phyloP scores from a whole-genome alignment of 2,329 filamentous ascomycete genomes.

The Cercospora canescens region DNA sequence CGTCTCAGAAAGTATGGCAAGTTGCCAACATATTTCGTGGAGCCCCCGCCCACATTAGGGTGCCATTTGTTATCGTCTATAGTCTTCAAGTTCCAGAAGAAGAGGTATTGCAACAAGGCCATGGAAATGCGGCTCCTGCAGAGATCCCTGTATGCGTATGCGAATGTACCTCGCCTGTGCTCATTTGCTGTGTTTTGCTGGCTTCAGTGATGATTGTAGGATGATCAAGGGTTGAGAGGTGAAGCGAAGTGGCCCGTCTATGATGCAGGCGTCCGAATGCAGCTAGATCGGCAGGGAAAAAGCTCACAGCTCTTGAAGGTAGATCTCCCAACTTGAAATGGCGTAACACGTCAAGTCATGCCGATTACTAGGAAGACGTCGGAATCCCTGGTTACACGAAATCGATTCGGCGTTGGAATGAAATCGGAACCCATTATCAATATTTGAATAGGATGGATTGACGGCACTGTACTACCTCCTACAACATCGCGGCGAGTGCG shows the following conservation, averaged over 20 bases:
- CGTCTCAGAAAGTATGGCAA: constrained; percentile 27
- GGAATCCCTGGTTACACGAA: neutral
- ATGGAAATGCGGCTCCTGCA: neutral
- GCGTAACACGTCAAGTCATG: neutral
- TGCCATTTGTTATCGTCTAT: constrained; percentile 33
- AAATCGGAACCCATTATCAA: no score
- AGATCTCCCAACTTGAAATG: no score
- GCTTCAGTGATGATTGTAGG: neutral
- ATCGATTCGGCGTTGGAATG: neutral
- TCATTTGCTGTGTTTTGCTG: neutral
- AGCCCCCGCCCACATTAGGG: constrained; percentile 25
- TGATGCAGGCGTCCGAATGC: constrained; percentile 8
- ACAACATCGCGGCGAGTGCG: constrained; percentile 65
- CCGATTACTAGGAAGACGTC: neutral
- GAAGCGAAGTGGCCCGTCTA: neutral
- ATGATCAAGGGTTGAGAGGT: neutral
- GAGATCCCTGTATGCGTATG: constrained; percentile 15
- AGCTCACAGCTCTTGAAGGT: no score
- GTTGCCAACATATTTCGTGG: constrained; percentile 24
- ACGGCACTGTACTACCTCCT: neutral
- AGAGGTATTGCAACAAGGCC: constrained; percentile 26
- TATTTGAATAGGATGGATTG: neutral
- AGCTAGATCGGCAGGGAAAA: constrained; percentile 32
- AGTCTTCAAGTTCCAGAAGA: constrained; percentile 35
- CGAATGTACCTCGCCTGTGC: constrained; percentile 17